Percentiles rank a stretch among this genome's conserved stretches.
phyloP scores from a whole-genome alignment of 495 filamentous ascomycete genomes.

The Penicillium riverlandense region DNA sequence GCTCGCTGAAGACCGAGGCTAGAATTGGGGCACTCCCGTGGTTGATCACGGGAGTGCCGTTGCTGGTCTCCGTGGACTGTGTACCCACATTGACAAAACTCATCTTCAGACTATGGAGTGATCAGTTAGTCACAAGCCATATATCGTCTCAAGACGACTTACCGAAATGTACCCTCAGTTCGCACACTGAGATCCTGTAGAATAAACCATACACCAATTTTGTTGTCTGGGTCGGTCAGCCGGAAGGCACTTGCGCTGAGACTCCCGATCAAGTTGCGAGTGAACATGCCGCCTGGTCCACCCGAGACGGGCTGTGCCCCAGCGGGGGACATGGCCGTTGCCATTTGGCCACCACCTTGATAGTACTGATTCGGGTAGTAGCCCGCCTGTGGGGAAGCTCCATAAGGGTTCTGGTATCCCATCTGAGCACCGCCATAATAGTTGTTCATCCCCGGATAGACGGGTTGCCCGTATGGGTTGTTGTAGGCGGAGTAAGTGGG shows the following conservation, averaged over 20 bases:
- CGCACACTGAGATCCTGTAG: conserved; percentile 91
- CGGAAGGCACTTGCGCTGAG: conserved; percentile 85
- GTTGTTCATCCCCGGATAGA: conserved; percentile 34
- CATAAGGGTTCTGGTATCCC: conserved; percentile 37
- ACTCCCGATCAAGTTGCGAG: conserved; percentile 90
- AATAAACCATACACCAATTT: conserved; percentile 94
- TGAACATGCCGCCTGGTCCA: conserved; percentile 82
- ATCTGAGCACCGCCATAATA: conserved; percentile 36
- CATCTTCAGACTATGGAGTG: conserved; percentile 51
- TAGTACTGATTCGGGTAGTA: conserved; percentile 28
- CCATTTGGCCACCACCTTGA: conserved; percentile 28
- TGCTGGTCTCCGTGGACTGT: conserved; percentile 22
- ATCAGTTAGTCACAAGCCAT: too few species aligned
- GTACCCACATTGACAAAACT: conserved; percentile 80
- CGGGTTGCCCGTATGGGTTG: conserved; percentile 31
- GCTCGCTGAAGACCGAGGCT: conserved; percentile 79
- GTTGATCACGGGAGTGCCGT: conserved; percentile 52
- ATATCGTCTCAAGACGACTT: conserved; percentile 13
- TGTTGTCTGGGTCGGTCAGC: conserved; percentile 72
- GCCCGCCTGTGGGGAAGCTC: conserved; percentile 17
- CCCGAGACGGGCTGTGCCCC: conserved; percentile 33
- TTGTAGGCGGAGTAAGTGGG: conserved; percentile 29
- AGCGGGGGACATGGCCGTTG: conserved; percentile 29
- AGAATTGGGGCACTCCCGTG: conserved; percentile 76
- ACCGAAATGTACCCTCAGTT: conserved; percentile 89